These are phyloP conservation scores for Gossypium schwendimanii DNA, from an alignment of 441 rosid species.

Conservation along the genomic window DNA sequence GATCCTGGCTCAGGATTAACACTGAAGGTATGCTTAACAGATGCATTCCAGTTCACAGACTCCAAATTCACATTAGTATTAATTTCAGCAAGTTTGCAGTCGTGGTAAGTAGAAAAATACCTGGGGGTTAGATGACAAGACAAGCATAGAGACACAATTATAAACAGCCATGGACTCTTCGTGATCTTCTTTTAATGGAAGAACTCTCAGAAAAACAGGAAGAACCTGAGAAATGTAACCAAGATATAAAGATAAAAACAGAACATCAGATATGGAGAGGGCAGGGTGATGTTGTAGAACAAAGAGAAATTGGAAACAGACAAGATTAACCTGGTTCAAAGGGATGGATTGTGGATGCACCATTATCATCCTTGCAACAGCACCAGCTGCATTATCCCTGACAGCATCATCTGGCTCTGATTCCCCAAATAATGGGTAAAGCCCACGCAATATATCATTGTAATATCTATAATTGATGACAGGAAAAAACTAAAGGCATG, in stretches of 20 bases:
- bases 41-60: not conserved
- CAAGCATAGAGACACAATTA: conserved; percentile 72
- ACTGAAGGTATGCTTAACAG: not conserved
- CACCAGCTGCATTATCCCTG: conserved; percentile 98
- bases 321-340: conserved; percentile 62
- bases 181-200: conserved; percentile 92
- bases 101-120: conserved; percentile 22
- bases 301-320: conserved; percentile 3
- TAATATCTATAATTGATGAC: conserved; percentile 56
- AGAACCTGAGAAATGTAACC: conserved; percentile 54
- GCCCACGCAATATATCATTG: conserved; percentile 63
- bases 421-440: conserved; percentile 83
- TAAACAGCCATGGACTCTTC: conserved; percentile 93
- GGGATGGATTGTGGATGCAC: conserved; percentile 83
- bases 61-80: not conserved
- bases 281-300: not conserved
- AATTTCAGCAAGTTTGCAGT: not conserved
- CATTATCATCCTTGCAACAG: conserved; percentile 95
- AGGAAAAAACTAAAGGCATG: conserved; percentile 30
- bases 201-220: conserved; percentile 79
- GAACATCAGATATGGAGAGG: not conserved
- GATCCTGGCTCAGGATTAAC: not conserved
- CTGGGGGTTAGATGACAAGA: conserved; percentile 79
- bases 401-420: conserved; percentile 92
- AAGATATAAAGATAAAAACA: conserved; percentile 8